These are phyloP conservation scores for Melampsora larici-populina DNA, from an alignment of 1,284 basidiomycete species.

Conservation along the genomic window DNA sequence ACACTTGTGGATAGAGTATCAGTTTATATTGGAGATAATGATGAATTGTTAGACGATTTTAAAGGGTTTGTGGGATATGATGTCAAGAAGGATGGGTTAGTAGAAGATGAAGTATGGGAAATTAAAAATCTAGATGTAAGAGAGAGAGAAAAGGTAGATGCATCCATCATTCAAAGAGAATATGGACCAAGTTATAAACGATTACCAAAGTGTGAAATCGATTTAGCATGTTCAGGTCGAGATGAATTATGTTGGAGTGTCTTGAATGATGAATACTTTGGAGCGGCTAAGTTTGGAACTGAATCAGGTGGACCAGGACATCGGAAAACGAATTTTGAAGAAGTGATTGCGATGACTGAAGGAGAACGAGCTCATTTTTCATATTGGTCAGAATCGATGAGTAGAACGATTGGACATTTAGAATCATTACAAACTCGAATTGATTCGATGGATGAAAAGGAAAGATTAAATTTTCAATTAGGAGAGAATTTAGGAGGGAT, in stretches of 20 bases:
- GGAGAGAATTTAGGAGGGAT: slow-evolving; percentile 38
- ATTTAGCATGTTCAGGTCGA: slow-evolving; percentile 37
- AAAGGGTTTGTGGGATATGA: slow-evolving; percentile 43
- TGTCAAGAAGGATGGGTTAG: slow-evolving; percentile 39
- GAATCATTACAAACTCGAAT: slow-evolving; percentile 38
- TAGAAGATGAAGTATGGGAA: slow-evolving; percentile 43
- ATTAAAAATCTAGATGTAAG: slow-evolving; percentile 32
- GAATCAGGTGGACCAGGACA: slow-evolving; percentile 44
- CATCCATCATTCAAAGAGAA: slow-evolving; percentile 26
- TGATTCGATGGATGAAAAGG: slow-evolving; percentile 30
- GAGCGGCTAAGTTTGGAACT: slow-evolving; percentile 41
- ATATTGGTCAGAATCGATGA: slow-evolving; percentile 41
- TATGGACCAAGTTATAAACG: slow-evolving; percentile 42
- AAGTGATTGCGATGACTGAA: slow-evolving; percentile 44
- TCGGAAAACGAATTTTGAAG: slow-evolving; percentile 44
- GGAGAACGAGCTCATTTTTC: slow-evolving; percentile 41
- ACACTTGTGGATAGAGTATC: slow-evolving; percentile 42
- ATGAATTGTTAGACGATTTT: slow-evolving; percentile 41
- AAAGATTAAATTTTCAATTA: slow-evolving; percentile 17
- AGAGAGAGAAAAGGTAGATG: slow-evolving; percentile 40
- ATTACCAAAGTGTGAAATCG: slow-evolving; percentile 31
- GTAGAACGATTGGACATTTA: slow-evolving; percentile 42
- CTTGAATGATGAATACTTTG: slow-evolving; percentile 43
- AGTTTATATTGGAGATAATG: slow-evolving; percentile 42
- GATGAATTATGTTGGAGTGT: slow-evolving; percentile 42